These are phyloP conservation scores for Ophiocordyceps robertsii DNA, from an alignment of 2,329 filamentous ascomycete genomes.

Conservation along the genomic window DNA sequence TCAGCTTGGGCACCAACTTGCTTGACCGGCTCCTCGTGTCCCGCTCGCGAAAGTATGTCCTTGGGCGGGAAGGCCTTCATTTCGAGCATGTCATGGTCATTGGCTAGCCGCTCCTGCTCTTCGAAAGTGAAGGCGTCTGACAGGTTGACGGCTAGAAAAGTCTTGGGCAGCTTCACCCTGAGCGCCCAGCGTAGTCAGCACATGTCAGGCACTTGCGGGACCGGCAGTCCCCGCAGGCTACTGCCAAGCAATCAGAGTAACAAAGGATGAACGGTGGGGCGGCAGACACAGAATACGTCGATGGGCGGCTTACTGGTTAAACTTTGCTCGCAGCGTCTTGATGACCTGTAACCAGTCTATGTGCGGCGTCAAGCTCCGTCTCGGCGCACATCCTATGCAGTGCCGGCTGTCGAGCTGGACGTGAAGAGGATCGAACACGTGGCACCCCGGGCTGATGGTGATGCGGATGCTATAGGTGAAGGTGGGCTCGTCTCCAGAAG, in stretches of 20 bases:
- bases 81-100: constrained; percentile 33
- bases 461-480: constrained; percentile 96
- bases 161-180: constrained; percentile 53
- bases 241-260: neutral
- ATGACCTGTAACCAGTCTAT: constrained; percentile 96
- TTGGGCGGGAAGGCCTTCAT: constrained; percentile 26
- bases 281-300: neutral
- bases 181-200: constrained; percentile 1
- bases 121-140: constrained; percentile 50
- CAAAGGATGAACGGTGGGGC: neutral
- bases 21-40: neutral
- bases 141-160: constrained; percentile 50
- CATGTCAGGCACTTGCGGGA: neutral
- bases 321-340: constrained; percentile 85
- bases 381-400: constrained; percentile 87
- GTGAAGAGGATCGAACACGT: constrained; percentile 91
- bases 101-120: constrained; percentile 36
- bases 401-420: constrained; percentile 94
- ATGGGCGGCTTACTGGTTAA: constrained; percentile 61
- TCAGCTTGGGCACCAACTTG: neutral
- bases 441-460: constrained; percentile 87
- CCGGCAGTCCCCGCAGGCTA: neutral
- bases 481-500: constrained; percentile 42
- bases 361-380: constrained; percentile 79
- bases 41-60: constrained; percentile 10